Percentiles rank a stretch among this genome's conserved stretches.
phyloP scores from a whole-genome alignment of 2,329 filamentous ascomycete genomes.

The Calonectria pseudoreteaudii region DNA sequence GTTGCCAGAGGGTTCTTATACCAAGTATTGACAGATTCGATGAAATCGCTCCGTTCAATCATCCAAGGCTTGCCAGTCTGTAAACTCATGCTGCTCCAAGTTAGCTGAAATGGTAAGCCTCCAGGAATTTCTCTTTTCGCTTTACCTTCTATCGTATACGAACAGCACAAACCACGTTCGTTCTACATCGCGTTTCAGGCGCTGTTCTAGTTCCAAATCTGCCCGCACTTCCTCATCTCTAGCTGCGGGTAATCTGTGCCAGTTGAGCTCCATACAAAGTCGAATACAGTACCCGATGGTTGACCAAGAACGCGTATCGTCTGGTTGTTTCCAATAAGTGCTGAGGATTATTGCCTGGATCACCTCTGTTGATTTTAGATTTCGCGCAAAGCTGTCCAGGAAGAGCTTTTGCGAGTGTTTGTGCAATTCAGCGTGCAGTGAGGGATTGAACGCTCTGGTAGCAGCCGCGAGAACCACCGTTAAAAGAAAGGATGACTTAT shows the following conservation, averaged over 20 bases:
- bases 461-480: constrained; percentile 48
- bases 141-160: constrained; percentile 54
- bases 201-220: constrained; percentile 29
- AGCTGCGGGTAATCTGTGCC: constrained; percentile 44
- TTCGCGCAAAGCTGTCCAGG: constrained; percentile 45
- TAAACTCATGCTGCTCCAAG: constrained; percentile 48
- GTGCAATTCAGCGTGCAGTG: constrained; percentile 39
- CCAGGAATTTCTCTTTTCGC: background rate
- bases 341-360: constrained; percentile 52
- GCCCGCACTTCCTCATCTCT: background rate
- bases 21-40: constrained; percentile 50
- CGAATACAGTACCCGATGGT: constrained; percentile 53
- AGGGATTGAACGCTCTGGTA: constrained; percentile 50
- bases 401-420: constrained; percentile 44
- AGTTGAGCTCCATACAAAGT: constrained; percentile 53
- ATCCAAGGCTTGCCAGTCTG: constrained; percentile 56
- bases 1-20: constrained; percentile 44
- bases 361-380: constrained; percentile 51
- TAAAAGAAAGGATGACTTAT: constrained; percentile 51
- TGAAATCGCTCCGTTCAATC: constrained; percentile 52
- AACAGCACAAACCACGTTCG: constrained; percentile 53
- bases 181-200: constrained; percentile 49
- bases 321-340: constrained; percentile 56
- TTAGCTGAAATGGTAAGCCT: background rate
- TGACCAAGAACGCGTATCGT: constrained; percentile 54